Percentiles rank a stretch among this genome's conserved stretches.
These are phyloP conservation scores for Leccinum subrobustum DNA, from an alignment of 1,284 basidiomycete species.

Conservation along the genomic window DNA sequence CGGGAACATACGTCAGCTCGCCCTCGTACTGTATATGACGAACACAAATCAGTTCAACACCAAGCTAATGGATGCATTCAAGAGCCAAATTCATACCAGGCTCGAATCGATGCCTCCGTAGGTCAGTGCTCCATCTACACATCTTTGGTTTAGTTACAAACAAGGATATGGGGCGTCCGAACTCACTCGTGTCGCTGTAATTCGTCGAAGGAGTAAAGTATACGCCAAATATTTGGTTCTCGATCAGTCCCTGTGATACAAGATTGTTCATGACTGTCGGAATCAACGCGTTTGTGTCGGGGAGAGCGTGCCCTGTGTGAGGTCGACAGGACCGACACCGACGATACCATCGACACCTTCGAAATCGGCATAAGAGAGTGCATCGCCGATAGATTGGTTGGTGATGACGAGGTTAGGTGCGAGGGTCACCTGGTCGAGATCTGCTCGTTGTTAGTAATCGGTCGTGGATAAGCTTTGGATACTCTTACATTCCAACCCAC, in stretches of 20 bases:
- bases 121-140: constrained; percentile 27
- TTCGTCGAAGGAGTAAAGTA: constrained; percentile 26
- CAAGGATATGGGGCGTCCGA: background rate
- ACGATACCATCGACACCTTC: constrained; percentile 24
- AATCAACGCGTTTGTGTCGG: constrained; percentile 6
- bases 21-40: constrained; percentile 16
- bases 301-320: constrained; percentile 18
- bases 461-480: background rate
- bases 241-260: constrained; percentile 17
- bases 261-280: constrained; percentile 31
- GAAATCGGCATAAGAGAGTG: constrained; percentile 14
- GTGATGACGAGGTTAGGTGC: constrained; percentile 18
- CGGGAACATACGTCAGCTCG: constrained; percentile 18
- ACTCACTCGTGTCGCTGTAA: constrained; percentile 22
- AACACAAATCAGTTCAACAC: background rate
- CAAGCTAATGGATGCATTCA: background rate
- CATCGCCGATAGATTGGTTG: constrained; percentile 29
- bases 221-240: constrained; percentile 21
- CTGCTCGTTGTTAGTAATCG: constrained; percentile 8
- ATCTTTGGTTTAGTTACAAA: background rate
- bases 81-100: constrained; percentile 16
- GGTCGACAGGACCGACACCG: constrained; percentile 27
- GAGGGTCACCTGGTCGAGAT: constrained; percentile 24
- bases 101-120: constrained; percentile 25
- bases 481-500: constrained; percentile 26